phyloP scores from a whole-genome alignment of 352 stramenopile genomes.

The Lagenidium sp. region DNA sequence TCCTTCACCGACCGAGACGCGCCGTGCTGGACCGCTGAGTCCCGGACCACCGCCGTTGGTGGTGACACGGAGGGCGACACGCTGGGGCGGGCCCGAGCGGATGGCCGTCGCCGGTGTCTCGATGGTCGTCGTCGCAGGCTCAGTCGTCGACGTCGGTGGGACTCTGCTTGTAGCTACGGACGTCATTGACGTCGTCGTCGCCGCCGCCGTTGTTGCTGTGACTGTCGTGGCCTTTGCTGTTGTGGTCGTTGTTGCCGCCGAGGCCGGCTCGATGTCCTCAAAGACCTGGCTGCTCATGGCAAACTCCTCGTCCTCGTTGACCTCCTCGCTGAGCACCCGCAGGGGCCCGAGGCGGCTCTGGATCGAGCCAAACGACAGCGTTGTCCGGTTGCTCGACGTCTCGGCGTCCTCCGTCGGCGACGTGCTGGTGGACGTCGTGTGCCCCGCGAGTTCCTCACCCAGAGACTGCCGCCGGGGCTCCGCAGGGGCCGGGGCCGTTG shows the following conservation, averaged over 20 bases:
- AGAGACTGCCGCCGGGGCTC: too few species aligned
- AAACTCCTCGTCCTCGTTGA: constrained; percentile 15
- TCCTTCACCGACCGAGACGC: constrained; percentile 9
- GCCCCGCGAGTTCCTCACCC: too few species aligned
- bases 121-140: constrained; percentile 1
- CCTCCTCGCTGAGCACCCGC: constrained; percentile 16
- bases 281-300: background rate
- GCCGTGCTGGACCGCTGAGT: constrained; percentile 17
- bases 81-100: constrained; percentile 20
- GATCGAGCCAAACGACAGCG: constrained; percentile 21
- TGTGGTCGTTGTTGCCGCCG: too few species aligned
- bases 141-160: constrained; percentile 2
- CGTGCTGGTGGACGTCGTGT: constrained; percentile 1
- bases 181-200: too few species aligned
- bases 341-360: constrained; percentile 15
- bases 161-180: too few species aligned
- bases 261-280: background rate
- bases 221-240: too few species aligned
- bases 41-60: constrained; percentile 1
- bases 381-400: constrained; percentile 10
- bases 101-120: background rate
- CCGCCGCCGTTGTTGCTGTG: too few species aligned
- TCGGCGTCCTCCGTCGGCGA: too few species aligned
- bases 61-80: constrained; percentile 20
- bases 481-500: too few species aligned